These are phyloP conservation scores for Aegle marmelos DNA, from an alignment of 345 rosid species.

Conservation along the genomic window DNA sequence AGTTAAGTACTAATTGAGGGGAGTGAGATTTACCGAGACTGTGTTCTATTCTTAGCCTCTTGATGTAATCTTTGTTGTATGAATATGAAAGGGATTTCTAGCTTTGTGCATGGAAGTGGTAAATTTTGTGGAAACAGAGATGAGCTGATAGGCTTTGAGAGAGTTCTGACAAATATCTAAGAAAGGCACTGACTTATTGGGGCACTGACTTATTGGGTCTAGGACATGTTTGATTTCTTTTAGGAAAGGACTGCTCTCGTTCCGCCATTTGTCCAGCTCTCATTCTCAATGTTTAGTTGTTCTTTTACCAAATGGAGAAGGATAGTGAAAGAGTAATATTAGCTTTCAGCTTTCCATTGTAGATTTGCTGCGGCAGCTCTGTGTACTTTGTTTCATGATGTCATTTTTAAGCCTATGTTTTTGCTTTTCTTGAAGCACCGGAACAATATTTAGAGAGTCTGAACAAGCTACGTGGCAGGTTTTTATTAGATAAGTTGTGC, in stretches of 20 bases:
- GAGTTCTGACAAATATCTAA: constrained; percentile 16
- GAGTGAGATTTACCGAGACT: neutral
- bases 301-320: no score
- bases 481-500: no score
- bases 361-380: neutral
- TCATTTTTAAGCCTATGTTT: neutral
- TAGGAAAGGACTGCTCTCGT: neutral
- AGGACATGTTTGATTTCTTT: neutral
- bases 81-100: constrained; percentile 2
- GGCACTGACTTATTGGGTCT: no score
- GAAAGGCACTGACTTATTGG: neutral
- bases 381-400: neutral
- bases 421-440: neutral
- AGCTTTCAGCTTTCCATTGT: neutral
- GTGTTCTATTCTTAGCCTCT: neutral
- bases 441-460: neutral
- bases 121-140: neutral
- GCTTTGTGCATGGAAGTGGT: neutral
- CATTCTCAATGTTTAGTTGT: neutral
- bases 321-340: neutral
- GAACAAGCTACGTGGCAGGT: no score
- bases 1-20: neutral
- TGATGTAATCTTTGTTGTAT: constrained; percentile 1
- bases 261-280: constrained; percentile 17
- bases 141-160: constrained; percentile 14